A percentile compares a stretch with the other conserved stretches of the same genome.
phyloP scores from a whole-genome alignment of 345 rosid species.

The Aquilaria malaccensis region DNA sequence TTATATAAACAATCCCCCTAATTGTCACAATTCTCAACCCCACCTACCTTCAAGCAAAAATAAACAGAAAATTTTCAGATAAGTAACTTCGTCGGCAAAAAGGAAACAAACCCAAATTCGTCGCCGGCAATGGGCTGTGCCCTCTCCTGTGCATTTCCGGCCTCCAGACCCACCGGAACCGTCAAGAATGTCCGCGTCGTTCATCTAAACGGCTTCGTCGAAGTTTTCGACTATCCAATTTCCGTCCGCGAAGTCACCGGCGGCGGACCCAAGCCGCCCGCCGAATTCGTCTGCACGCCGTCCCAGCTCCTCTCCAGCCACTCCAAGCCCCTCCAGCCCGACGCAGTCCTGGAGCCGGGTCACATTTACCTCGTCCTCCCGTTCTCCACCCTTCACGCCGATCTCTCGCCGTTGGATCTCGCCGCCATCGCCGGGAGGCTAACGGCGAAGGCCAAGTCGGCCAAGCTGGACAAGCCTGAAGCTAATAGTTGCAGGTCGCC shows the following conservation, averaged over 20 bases:
- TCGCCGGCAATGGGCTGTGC: constrained; percentile 23
- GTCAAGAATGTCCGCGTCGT: constrained; percentile 29
- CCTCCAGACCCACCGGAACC: background rate
- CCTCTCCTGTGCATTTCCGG: constrained; percentile 18
- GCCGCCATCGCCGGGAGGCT: constrained; percentile 30
- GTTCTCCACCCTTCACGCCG: constrained; percentile 22
- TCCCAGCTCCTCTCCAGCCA: constrained; percentile 26
- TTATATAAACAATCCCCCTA: background rate
- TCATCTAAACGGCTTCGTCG: constrained; percentile 34
- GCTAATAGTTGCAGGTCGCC: constrained; percentile 2
- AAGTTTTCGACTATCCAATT: constrained; percentile 31
- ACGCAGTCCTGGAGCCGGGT: constrained; percentile 27
- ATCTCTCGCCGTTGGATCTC: constrained; percentile 33
- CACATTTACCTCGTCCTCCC: constrained; percentile 41
- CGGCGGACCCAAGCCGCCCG: constrained; percentile 8
- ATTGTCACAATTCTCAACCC: background rate
- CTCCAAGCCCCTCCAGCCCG: constrained; percentile 23
- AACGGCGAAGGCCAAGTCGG: constrained; percentile 27
- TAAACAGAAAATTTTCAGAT: background rate
- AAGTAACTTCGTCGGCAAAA: too few species aligned
- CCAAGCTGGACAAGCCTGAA: background rate
- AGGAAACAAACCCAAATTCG: background rate
- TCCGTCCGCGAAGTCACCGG: constrained; percentile 25
- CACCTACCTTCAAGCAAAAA: background rate
- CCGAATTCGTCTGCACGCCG: constrained; percentile 35